Evolutionary conservation across 371 early-diverging fungal genomes (phyloP), one percentile per base, ranked within the genome.

Genomic region (Mortierella polycephala): DNA sequence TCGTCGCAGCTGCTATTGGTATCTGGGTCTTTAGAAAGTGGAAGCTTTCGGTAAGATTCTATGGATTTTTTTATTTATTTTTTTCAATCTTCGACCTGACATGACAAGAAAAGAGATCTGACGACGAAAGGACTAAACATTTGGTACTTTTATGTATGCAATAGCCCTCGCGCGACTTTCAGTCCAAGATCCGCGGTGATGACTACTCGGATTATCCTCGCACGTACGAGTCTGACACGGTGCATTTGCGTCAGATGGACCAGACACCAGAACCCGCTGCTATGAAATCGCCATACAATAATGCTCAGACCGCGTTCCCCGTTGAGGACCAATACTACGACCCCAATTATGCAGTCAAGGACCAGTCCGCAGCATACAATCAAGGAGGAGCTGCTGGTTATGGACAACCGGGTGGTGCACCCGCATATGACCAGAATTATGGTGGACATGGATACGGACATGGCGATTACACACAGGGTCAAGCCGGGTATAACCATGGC

Each of bases 1-100:
- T 76, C 9, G 67, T 82, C 30, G 77, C 77, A 45, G 84, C 84
- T 1, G 82, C 84, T 16, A 81, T 84, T 40, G 84, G 84, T 60
- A 82, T 84, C 64, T 84, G 82, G 81, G 82, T 84, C 47, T 84
- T 84, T 41, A 80, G 84, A 71, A 84, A 84, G 69, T 84, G 84
- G 84, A 84, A 82, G 69, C 75, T 84, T 45, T 74, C 82, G 62
- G 82, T 82, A 84, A 30, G 30, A 30, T 4, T 30, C 30, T 30
- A 30, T 30, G 30, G 4, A 30, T 30, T 4, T 30, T 30, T 30
- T 30, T 30, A 4, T n/a, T n/a, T n/a, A n/a, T n/a, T n/a, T n/a
- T n/a, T n/a, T n/a, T n/a, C n/a, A n/a, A n/a, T 39, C 11, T 42
- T 57, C 13, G 30, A 30, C 4, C 30, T 30, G 30, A 30, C 30